Evolutionary conservation across 352 stramenopile genomes (phyloP), one percentile per base, ranked within the genome.

Genomic region (Pythium inflatum): DNA sequence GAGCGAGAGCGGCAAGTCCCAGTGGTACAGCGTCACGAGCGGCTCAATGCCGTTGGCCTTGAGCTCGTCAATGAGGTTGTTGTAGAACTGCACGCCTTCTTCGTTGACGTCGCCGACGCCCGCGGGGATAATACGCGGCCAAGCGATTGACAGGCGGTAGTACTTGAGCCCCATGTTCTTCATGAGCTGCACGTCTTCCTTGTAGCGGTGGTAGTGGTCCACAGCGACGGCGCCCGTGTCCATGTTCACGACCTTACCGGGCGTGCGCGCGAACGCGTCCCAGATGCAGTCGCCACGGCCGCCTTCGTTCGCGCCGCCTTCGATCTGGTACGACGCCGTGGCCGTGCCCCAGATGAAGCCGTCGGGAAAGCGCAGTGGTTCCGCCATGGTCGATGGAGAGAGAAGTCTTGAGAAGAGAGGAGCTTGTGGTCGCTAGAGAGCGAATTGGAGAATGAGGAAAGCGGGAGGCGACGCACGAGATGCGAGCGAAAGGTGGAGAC

Each of bases 11-110:
- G 96, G 96, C 16, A 98, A 73, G 93, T 98, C 96, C 95, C 95
- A 98, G 77, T 99, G 96, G 75, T 98, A 98, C 7, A 99, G 71
- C 28, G 95, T 98, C 12, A 98, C 85, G 50, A 95, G 85, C 34
- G 95, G 93, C 49, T 83, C 75, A 48, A 99, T 98, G 56, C 79
- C 78, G 31, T 79, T 78, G 22, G 56, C 66, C 16, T 45, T 43
- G 40, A 98, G 77, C 38, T 82, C 77, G 76, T 98, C 84, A 66
- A 98, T 94, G 3, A 99, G 69, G 8, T 78, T 59, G 67, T 97
- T 89, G 85, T 99, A 99, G 83, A 98, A 98, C 2, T 72, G 68
- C 34, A 98, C 78, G 31, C 94, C 93, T 34, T 74, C 70, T 6
- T 86, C 74, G 80, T 98, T 98, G 28, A 80, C 68, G 66, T 81